Conservation (phyloP, 768 basidiomycete genomes). For the Naganishia vaughanmartiniae region DNA sequence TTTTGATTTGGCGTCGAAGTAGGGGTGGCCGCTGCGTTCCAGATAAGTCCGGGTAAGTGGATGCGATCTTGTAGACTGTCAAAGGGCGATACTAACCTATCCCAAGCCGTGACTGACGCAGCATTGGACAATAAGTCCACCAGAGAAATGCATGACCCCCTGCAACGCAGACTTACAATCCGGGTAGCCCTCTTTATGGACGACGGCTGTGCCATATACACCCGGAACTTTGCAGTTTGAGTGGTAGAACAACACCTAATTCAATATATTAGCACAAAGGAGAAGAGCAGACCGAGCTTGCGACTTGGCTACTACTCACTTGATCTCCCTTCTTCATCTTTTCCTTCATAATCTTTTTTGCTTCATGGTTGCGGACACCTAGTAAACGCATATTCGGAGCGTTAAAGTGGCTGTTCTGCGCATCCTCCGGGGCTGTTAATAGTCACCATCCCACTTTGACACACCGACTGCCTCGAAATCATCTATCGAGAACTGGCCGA, state of each 20-base stretch:
- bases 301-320: slow-evolving; percentile 30
- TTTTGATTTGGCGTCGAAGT: slow-evolving; percentile 64
- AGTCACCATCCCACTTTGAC: slow-evolving; percentile 49
- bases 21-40: slow-evolving; percentile 62
- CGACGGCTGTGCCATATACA: slow-evolving; percentile 56
- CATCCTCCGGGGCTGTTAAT: no score
- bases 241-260: slow-evolving; percentile 50
- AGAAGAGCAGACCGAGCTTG: not conserved
- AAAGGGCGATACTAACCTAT: slow-evolving; percentile 59
- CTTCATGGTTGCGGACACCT: slow-evolving; percentile 50
- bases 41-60: slow-evolving; percentile 12
- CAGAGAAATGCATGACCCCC: no score
- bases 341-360: slow-evolving; percentile 51
- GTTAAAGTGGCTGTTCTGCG: not conserved
- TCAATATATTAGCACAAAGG: not conserved
- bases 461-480: slow-evolving; percentile 47
- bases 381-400: not conserved
- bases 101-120: slow-evolving; percentile 79
- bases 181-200: slow-evolving; percentile 80
- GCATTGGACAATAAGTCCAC: not conserved
- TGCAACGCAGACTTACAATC: slow-evolving; percentile 65
- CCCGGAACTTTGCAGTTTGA: slow-evolving; percentile 49
- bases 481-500: slow-evolving; percentile 37
- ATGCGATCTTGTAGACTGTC: not conserved
- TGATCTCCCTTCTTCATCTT: slow-evolving; percentile 50